Base-by-base conservation (phyloP, 805 yeast species). In the Torulaspora microellipsoides region DNA sequence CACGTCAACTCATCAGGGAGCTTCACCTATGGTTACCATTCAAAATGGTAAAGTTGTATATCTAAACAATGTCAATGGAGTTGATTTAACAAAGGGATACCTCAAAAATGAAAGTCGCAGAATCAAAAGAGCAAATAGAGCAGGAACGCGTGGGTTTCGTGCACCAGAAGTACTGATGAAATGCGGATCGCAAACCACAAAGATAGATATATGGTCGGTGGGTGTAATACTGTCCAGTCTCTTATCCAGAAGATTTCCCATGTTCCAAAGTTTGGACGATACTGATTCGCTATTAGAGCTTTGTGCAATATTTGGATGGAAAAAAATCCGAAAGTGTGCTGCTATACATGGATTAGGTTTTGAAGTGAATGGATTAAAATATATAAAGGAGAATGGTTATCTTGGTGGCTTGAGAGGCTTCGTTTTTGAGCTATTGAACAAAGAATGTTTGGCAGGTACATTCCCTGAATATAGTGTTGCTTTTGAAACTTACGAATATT, bases 141-240 rank as follows among this genome's bases (percentile, higher is more conserved):
- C 99, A 13, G 97, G 97, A 8, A 89, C 97, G 1, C 73, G 97
- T 54, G 97, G 97, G 0, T 89, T 89, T 59, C 73, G 97, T 53
- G 96, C 97, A 0, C 96, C 96, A 0, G 97, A 89, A 60, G 96
- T 89, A 3, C 68, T 90, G 42, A 75, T 88, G 65, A 88, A 87
- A 60, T 89, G 97, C 64, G 77, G 85, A 1, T 80, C 85, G 46
- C 97, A 89, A 67, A 74, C 84, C 3, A 77, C 85, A 5, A 84
- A 83, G 60, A 78, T 89, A 34, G 97, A 89, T 63, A 77, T 87
- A 8, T 89, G 97, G 97, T 83, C 95, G 1, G 95, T 88, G 0
- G 97, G 96, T 2, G 88, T 89, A 10, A 85, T 90, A 48, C 73
- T 91, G 27, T 69, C 91, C 53, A 84, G 96, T 27, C 70, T 91